phyloP scores from a whole-genome alignment of 2,329 filamentous ascomycete genomes.

The Leptographium lundbergii region DNA sequence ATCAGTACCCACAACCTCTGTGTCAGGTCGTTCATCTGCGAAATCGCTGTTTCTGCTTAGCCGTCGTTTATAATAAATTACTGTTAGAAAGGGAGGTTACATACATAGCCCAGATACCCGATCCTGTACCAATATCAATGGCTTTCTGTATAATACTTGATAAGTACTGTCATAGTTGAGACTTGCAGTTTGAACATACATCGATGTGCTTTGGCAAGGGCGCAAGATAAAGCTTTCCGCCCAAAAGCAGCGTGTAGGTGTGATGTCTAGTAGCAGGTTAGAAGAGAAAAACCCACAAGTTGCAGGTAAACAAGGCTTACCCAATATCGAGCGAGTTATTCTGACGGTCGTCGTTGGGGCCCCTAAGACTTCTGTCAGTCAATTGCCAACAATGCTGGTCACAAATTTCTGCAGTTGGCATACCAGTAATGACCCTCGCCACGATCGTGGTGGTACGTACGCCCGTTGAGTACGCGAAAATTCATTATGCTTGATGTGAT shows the following conservation, averaged over 20 bases:
- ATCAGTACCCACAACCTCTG: slow-evolving; percentile 28
- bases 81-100: background rate
- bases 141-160: background rate
- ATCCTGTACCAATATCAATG: slow-evolving; percentile 8
- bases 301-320: slow-evolving; percentile 4
- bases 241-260: slow-evolving; percentile 13
- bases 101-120: slow-evolving; percentile 29
- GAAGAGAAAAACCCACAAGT: background rate
- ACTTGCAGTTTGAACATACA: background rate
- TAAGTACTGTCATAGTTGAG: no score
- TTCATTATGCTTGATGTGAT: background rate
- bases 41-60: slow-evolving; percentile 23
- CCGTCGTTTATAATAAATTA: no score
- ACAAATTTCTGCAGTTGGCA: no score
- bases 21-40: slow-evolving; percentile 24
- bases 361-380: background rate
- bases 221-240: slow-evolving; percentile 15
- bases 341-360: slow-evolving; percentile 19
- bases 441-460: background rate
- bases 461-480: background rate
- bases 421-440: background rate
- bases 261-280: slow-evolving; percentile 13
- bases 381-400: no score
- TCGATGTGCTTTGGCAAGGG: slow-evolving; percentile 13
- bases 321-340: slow-evolving; percentile 20